These are phyloP conservation scores for Lojkania enalia DNA, from an alignment of 2,329 filamentous ascomycete species.

Conservation along the genomic window DNA sequence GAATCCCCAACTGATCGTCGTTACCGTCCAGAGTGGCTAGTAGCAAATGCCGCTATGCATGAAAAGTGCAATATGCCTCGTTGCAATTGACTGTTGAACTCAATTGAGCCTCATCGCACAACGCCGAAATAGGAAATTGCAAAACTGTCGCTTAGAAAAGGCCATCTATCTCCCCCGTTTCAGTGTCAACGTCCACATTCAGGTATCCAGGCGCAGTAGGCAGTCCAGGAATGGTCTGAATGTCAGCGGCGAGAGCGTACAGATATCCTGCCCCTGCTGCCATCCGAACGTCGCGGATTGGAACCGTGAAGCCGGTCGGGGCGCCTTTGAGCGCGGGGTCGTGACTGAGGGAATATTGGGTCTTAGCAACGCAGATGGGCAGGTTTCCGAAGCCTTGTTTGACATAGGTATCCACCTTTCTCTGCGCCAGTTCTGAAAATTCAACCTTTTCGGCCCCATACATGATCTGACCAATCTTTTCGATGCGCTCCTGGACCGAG, in stretches of 20 bases:
- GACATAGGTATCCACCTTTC: constrained; percentile 95
- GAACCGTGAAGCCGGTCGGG: constrained; percentile 89
- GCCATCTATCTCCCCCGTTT: constrained; percentile 62
- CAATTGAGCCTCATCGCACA: neutral
- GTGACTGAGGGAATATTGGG: constrained; percentile 94
- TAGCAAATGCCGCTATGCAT: constrained; percentile 11
- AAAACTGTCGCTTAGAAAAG: constrained; percentile 68
- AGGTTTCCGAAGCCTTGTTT: constrained; percentile 89
- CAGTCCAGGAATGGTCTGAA: constrained; percentile 95
- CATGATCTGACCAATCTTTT: constrained; percentile 88
- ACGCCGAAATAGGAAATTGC: neutral
- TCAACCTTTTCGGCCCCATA: constrained; percentile 89
- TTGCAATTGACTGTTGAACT: constrained; percentile 12
- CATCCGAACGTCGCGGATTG: constrained; percentile 90
- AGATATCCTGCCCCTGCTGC: constrained; percentile 82
- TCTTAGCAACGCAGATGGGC: constrained; percentile 97
- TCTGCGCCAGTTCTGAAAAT: constrained; percentile 90
- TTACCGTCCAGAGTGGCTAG: too few species aligned
- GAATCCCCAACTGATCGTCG: too few species aligned
- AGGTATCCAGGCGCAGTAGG: constrained; percentile 94
- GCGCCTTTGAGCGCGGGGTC: constrained; percentile 93
- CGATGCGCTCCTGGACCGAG: constrained; percentile 84
- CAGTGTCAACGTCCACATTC: constrained; percentile 74
- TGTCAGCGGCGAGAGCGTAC: constrained; percentile 93
- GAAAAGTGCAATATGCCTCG: constrained; percentile 12